These are phyloP conservation scores for Trichoderma breve DNA, from an alignment of 2,329 filamentous ascomycete genomes.

Conservation along the genomic window DNA sequence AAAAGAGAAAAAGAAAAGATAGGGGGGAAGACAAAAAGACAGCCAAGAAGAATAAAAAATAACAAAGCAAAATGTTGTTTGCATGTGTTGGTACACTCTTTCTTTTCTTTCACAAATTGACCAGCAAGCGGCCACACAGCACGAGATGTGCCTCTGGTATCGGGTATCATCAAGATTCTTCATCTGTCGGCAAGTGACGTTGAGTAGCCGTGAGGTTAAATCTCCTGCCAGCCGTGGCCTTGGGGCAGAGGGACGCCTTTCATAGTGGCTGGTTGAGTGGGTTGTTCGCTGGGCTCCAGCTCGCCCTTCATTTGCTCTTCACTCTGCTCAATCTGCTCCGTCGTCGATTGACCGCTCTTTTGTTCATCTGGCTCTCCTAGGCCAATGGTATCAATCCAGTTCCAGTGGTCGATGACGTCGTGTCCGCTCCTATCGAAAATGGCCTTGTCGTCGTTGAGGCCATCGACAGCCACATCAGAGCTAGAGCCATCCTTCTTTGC, in stretches of 20 bases:
- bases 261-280: neutral
- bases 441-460: constrained; percentile 47
- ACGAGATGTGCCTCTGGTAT: neutral
- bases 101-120: neutral
- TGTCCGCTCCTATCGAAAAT: constrained; percentile 48
- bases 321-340: constrained; percentile 35
- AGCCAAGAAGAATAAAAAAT: neutral
- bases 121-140: neutral
- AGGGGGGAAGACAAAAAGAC: neutral
- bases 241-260: constrained; percentile 32
- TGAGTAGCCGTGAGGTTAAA: neutral
- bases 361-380: constrained; percentile 39
- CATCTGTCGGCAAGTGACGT: neutral
- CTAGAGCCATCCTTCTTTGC: constrained; percentile 22
- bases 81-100: neutral
- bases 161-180: neutral
- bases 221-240: constrained; percentile 52
- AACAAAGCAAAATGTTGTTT: neutral
- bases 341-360: constrained; percentile 31
- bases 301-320: constrained; percentile 38
- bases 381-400: constrained; percentile 53
- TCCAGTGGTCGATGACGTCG: constrained; percentile 47
- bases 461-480: constrained; percentile 30
- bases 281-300: constrained; percentile 35
- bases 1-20: neutral